Percentiles rank a stretch among this genome's conserved stretches.
phyloP scores from a whole-genome alignment of 305 asterid genomes.

The Fraxinus sp. region DNA sequence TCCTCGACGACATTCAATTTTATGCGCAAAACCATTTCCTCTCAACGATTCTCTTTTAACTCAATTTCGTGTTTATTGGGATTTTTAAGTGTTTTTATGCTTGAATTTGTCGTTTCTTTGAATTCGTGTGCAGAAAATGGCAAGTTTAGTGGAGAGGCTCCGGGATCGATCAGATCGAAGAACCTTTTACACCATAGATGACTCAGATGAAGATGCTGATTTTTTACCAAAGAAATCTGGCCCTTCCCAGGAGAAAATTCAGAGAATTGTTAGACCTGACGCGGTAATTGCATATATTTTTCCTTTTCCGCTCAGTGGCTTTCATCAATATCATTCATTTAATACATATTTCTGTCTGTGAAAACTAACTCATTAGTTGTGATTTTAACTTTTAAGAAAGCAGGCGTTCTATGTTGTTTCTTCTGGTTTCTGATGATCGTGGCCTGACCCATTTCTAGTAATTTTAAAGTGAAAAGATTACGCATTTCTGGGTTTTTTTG shows the following conservation, averaged over 20 bases:
- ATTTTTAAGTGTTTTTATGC: neutral
- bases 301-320: neutral
- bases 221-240: constrained; percentile 45
- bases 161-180: constrained; percentile 84
- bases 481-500: neutral
- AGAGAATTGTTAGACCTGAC: constrained; percentile 67
- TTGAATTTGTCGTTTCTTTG: constrained; percentile 2
- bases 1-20: constrained; percentile 3
- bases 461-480: neutral
- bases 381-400: neutral
- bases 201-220: constrained; percentile 85
- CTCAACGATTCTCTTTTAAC: neutral
- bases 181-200: constrained; percentile 78
- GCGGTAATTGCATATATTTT: constrained; percentile 41
- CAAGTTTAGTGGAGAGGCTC: constrained; percentile 92
- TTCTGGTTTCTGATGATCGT: neutral
- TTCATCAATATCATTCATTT: neutral
- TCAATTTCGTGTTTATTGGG: constrained; percentile 4
- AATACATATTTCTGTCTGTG: neutral
- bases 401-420: neutral
- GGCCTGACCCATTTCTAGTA: neutral
- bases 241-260: constrained; percentile 45
- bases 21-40: neutral
- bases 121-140: constrained; percentile 44
- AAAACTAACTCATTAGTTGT: neutral